phyloP scores from a whole-genome alignment of 495 filamentous ascomycete species.

The Aspergillus indologenus region DNA sequence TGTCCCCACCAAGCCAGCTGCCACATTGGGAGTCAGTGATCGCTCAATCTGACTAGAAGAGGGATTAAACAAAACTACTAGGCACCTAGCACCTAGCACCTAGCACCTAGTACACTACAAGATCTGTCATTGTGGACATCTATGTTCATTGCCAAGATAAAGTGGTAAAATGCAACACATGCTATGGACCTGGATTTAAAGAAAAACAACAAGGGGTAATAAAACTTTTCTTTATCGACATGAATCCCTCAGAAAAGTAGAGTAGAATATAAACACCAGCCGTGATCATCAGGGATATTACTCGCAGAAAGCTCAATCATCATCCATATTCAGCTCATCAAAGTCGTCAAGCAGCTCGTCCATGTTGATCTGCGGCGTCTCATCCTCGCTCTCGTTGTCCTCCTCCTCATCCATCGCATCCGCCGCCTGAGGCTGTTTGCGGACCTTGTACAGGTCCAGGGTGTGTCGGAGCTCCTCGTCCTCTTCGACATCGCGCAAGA shows the following conservation, averaged over 20 bases:
- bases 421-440: slow-evolving; percentile 40
- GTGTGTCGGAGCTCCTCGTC: slow-evolving; percentile 83
- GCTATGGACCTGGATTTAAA: background rate
- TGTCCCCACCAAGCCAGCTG: too few species aligned
- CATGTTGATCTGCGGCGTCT: slow-evolving; percentile 72
- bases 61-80: too few species aligned
- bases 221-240: background rate
- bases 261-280: background rate
- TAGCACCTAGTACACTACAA: too few species aligned
- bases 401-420: slow-evolving; percentile 56
- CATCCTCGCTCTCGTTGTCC: slow-evolving; percentile 60
- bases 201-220: background rate
- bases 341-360: slow-evolving; percentile 87
- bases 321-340: slow-evolving; percentile 72
- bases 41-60: too few species aligned
- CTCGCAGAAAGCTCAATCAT: slow-evolving; percentile 15
- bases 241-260: background rate
- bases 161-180: background rate
- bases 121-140: too few species aligned
- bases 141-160: background rate
- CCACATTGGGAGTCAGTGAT: too few species aligned
- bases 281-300: background rate
- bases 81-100: too few species aligned
- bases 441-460: slow-evolving; percentile 78
- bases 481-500: slow-evolving; percentile 94